Conservation (phyloP, 2,329 filamentous ascomycete genomes). For the Aaosphaeria pasadenensis region DNA sequence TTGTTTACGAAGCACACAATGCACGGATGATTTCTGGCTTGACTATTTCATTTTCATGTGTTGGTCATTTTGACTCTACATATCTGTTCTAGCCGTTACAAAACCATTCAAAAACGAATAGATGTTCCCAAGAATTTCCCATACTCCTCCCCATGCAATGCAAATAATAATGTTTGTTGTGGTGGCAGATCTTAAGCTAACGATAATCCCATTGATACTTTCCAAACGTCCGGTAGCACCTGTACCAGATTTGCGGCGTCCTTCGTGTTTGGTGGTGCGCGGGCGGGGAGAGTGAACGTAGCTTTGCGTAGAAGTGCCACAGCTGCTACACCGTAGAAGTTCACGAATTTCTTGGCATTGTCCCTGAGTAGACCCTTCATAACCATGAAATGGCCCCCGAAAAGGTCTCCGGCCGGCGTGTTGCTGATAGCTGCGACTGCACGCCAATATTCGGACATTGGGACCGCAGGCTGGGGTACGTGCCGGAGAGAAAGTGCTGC, state of each 20-base stretch:
- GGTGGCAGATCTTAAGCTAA: neutral
- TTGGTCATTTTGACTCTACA: too few species aligned
- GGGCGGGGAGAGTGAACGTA: constrained; percentile 67
- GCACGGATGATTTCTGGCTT: too few species aligned
- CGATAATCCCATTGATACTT: constrained; percentile 12
- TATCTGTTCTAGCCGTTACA: too few species aligned
- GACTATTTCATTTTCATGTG: too few species aligned
- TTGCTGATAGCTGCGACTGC: constrained; percentile 74
- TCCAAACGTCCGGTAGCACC: constrained; percentile 31
- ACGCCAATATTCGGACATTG: constrained; percentile 81
- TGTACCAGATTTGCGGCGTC: constrained; percentile 27
- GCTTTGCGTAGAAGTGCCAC: constrained; percentile 68
- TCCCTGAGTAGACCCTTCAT: constrained; percentile 57
- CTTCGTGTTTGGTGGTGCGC: constrained; percentile 19
- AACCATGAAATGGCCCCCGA: constrained; percentile 47
- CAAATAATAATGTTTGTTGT: neutral
- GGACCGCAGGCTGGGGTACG: constrained; percentile 56
- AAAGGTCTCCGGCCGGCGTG: constrained; percentile 56
- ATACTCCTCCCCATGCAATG: neutral
- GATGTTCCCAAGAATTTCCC: too few species aligned
- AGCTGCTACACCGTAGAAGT: constrained; percentile 76
- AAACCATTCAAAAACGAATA: too few species aligned
- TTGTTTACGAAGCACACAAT: too few species aligned
- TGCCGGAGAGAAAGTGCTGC: constrained; percentile 75
- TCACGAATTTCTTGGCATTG: constrained; percentile 71